Conservation (phyloP, 495 filamentous ascomycete species). For the Hypoxylon cercidicola region DNA sequence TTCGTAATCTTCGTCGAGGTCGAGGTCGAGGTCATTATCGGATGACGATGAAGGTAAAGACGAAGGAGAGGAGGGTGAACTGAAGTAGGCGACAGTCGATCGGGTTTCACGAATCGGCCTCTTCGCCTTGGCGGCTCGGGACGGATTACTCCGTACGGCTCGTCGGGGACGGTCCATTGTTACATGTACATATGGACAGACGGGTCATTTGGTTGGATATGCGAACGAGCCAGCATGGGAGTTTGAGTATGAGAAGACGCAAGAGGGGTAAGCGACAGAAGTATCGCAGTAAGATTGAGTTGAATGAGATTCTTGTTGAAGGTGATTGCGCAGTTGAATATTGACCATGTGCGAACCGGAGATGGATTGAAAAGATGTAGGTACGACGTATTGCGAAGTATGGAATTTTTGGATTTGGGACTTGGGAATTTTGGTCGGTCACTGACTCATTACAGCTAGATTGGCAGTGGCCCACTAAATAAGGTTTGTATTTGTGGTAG, state of each 20-base stretch:
- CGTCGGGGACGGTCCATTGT: constrained; percentile 38
- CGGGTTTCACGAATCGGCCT: constrained; percentile 32
- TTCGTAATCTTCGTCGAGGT: constrained; percentile 5
- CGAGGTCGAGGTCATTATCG: neutral
- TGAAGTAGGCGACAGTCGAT: constrained; percentile 35
- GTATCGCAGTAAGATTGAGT: neutral
- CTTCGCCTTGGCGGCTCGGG: constrained; percentile 42
- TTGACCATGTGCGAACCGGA: constrained; percentile 1
- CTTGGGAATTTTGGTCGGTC: constrained; percentile 13
- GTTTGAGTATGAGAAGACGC: constrained; percentile 3
- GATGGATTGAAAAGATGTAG: neutral
- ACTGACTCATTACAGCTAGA: constrained; percentile 33
- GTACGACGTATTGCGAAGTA: constrained; percentile 10
- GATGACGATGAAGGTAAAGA: neutral
- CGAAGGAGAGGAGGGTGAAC: constrained; percentile 13
- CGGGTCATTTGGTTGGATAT: constrained; percentile 23
- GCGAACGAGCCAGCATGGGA: neutral
- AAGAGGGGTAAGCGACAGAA: neutral
- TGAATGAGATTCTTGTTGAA: neutral
- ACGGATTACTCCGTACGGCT: constrained; percentile 37
- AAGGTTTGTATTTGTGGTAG: constrained; percentile 31
- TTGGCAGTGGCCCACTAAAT: constrained; percentile 30
- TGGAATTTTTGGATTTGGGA: neutral
- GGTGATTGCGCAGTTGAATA: neutral
- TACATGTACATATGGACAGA: neutral